Evolutionary conservation across 2,329 filamentous ascomycete species (phyloP), one percentile per base, ranked within the genome.

Genomic region (Calonectria pauciramosa): DNA sequence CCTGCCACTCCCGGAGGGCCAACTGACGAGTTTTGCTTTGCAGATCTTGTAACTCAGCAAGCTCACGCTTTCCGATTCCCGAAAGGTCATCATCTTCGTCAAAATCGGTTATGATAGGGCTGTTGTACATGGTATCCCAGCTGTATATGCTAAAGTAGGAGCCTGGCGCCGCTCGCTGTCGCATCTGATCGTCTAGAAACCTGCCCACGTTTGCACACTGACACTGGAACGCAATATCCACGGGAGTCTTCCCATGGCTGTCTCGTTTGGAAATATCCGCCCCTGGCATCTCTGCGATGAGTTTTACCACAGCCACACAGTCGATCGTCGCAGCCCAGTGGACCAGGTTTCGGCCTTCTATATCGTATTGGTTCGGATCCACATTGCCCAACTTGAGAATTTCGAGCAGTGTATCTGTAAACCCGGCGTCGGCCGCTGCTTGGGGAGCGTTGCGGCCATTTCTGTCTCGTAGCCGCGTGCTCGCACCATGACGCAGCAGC

Each of bases 141-240:
- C 36, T 54, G 44, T 71, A 65, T 1, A 71, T 71, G 26, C 44
- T 71, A 30, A 38, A 38, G 32, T 60, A 38, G 56, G 56, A 36
- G 32, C 34, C 34, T 8, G 56, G 20, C 10, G 6, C 26, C 20
- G 51, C 20, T 23, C 23, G 56, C 7, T 65, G 49, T 9, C 36
- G 68, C 47, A 56, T 41, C 32, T 66, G 18, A 16, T 44, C 56
- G 7, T 56, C 68, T n/a, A 71, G 47, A 23, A 66, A 65, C 26
- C 34, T 36, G 2, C 68, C 68, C 5, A 65, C 59, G 34, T 56
- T 23, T 36, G 54, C 56, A 23, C 59, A 41, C 30, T 65, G 41
- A 32, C 68, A 71, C 28, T 63, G 47, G 16, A 71, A 71, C 2
- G 59, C 59, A 23, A 71, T 71, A 26, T 65, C 68, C 26, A 52